These are phyloP conservation scores for Fusarium solani-melongenae DNA, from an alignment of 2,329 filamentous ascomycete genomes.

Conservation along the genomic window DNA sequence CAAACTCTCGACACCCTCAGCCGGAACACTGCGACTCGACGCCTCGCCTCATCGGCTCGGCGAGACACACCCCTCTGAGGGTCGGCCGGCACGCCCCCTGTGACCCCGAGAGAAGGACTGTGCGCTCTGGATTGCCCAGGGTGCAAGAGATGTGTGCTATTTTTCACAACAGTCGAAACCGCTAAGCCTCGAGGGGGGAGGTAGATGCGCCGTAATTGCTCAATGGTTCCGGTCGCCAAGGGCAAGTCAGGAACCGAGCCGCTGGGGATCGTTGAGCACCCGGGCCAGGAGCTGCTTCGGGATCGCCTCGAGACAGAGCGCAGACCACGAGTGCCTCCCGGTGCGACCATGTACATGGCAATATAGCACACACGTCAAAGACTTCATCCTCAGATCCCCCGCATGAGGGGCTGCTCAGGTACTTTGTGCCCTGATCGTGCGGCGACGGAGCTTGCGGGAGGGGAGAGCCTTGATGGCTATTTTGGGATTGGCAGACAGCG, in stretches of 20 bases:
- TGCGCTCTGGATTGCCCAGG: conserved; percentile 23
- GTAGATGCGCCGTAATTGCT: conserved; percentile 32
- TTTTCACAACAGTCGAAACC: conserved; percentile 46
- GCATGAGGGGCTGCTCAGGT: conserved; percentile 29
- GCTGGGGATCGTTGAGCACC: conserved; percentile 8
- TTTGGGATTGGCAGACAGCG: background rate
- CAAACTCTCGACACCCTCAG: conserved; percentile 28
- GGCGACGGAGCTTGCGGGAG: conserved; percentile 1
- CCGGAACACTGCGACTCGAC: conserved; percentile 22
- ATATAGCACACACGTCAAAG: conserved; percentile 34
- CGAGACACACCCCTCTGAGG: conserved; percentile 16
- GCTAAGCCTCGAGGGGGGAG: conserved; percentile 37
- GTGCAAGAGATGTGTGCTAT: conserved; percentile 41
- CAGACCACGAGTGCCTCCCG: conserved; percentile 28
- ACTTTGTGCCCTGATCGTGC: conserved; percentile 23
- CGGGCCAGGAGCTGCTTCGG: conserved; percentile 35
- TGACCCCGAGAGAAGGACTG: conserved; percentile 26
- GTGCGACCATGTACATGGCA: conserved; percentile 21
- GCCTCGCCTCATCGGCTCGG: conserved; percentile 27
- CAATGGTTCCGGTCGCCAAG: conserved; percentile 28
- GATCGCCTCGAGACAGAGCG: conserved; percentile 35
- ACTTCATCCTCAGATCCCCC: conserved; percentile 37
- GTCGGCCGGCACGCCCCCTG: conserved; percentile 30
- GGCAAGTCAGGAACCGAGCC: conserved; percentile 34
- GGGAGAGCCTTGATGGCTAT: conserved; percentile 3